These are phyloP conservation scores for Apophysomyces trapeziformis DNA, from an alignment of 371 early-diverging fungal genomes.

Conservation along the genomic window DNA sequence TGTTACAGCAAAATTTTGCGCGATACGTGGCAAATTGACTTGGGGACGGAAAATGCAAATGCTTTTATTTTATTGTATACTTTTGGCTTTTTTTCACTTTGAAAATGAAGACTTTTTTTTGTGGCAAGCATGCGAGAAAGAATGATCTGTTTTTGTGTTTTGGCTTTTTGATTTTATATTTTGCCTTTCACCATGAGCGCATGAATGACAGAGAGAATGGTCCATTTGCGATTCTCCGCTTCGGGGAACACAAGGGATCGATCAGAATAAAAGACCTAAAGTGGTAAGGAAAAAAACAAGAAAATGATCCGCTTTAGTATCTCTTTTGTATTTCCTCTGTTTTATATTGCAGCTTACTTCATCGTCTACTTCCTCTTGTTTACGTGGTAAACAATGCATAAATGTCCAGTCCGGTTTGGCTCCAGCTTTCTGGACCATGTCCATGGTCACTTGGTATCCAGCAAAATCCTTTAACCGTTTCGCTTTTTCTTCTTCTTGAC, in stretches of 20 bases:
- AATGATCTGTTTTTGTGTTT: too few species aligned
- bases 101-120: background rate
- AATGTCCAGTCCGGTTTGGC: constrained; percentile 91
- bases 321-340: too few species aligned
- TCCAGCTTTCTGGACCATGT: constrained; percentile 73
- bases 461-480: constrained; percentile 79
- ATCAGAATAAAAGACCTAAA: constrained; percentile 84
- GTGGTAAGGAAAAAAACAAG: too few species aligned
- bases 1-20: too few species aligned
- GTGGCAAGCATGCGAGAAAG: too few species aligned
- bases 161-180: constrained; percentile 26
- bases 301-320: too few species aligned
- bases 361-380: constrained; percentile 95
- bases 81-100: background rate
- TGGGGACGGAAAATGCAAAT: too few species aligned
- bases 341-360: constrained; percentile 52
- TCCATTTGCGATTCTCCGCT: constrained; percentile 98
- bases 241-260: constrained; percentile 95
- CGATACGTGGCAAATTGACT: too few species aligned
- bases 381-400: constrained; percentile 97
- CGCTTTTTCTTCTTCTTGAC: constrained; percentile 91
- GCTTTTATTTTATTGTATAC: too few species aligned
- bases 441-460: constrained; percentile 88
- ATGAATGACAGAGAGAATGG: constrained; percentile 87
- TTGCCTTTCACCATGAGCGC: constrained; percentile 68